Evolutionary conservation across 345 rosid species (phyloP).

Genomic region (Hypericum perforatum): DNA sequence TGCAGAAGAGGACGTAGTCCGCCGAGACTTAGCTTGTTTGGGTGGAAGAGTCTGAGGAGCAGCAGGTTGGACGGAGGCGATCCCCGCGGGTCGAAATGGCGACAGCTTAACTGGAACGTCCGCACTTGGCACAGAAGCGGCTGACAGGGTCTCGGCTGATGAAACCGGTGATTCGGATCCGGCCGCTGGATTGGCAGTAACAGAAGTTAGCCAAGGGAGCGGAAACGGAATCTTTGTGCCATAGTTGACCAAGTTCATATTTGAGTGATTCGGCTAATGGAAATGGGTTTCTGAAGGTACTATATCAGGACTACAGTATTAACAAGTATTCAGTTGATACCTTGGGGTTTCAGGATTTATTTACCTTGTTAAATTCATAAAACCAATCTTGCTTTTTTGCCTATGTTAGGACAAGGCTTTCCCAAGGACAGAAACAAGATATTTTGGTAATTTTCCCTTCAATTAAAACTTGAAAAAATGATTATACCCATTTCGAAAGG

Average conservation of each 20-base stretch:
- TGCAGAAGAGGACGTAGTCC: constrained; percentile 12
- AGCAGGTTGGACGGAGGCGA: constrained; percentile 18
- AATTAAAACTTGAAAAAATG: not conserved
- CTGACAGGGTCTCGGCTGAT: constrained; percentile 11
- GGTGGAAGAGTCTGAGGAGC: constrained; percentile 14
- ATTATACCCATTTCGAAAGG: no score
- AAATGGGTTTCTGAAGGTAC: no score
- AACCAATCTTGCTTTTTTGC: constrained; percentile 16
- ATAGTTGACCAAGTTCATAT: constrained; percentile 12
- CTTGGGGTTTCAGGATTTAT: constrained; percentile 10
- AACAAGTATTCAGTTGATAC: constrained; percentile 26
- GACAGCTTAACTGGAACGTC: constrained; percentile 22
- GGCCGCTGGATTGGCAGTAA: constrained; percentile 16
- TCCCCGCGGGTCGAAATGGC: constrained; percentile 39
- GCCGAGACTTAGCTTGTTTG: constrained; percentile 14
- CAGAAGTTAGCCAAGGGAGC: constrained; percentile 47
- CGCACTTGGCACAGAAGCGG: constrained; percentile 25
- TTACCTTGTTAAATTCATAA: constrained; percentile 14
- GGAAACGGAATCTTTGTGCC: constrained; percentile 43
- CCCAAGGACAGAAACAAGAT: constrained; percentile 9
- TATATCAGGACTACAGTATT: constrained; percentile 1
- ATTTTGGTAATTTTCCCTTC: constrained; percentile 26
- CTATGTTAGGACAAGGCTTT: constrained; percentile 13
- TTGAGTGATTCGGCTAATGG: no score
- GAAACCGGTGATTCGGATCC: constrained; percentile 17